Conservation (phyloP, 1,284 basidiomycete species). For the Phellopilus nigrolimitatus region DNA sequence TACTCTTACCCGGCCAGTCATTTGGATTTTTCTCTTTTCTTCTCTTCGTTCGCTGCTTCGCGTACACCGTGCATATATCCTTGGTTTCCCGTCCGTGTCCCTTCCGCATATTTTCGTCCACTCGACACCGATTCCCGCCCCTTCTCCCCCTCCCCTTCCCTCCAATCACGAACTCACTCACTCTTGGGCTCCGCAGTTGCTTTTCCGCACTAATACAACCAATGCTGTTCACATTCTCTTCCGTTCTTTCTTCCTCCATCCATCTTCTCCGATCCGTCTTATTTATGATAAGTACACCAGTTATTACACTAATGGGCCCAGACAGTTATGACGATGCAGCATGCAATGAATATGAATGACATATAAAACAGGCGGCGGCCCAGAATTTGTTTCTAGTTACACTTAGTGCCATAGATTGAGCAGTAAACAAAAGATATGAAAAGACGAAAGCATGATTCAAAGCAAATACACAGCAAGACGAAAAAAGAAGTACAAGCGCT, state of each 20-base stretch:
- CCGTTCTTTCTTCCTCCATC: neutral
- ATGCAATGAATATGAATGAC: neutral
- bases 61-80: no score
- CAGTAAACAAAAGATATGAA: no score
- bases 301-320: neutral
- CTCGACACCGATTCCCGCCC: neutral
- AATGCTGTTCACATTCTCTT: neutral
- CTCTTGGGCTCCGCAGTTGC: neutral
- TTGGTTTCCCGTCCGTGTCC: no score
- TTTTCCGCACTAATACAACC: neutral
- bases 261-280: neutral
- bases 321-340: neutral
- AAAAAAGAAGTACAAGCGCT: no score
- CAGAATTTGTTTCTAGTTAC: no score
- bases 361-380: no score
- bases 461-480: no score
- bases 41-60: neutral
- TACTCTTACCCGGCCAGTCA: neutral
- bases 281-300: neutral
- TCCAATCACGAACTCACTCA: no score
- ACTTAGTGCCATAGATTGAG: no score
- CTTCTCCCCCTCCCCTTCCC: neutral
- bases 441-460: no score
- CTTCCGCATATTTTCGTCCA: no score
- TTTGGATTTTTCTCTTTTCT: conserved; percentile 1